Evolutionary conservation across 2,329 filamentous ascomycete genomes (phyloP), one percentile per base, ranked within the genome.

Genomic region (Stemphylium beticola): DNA sequence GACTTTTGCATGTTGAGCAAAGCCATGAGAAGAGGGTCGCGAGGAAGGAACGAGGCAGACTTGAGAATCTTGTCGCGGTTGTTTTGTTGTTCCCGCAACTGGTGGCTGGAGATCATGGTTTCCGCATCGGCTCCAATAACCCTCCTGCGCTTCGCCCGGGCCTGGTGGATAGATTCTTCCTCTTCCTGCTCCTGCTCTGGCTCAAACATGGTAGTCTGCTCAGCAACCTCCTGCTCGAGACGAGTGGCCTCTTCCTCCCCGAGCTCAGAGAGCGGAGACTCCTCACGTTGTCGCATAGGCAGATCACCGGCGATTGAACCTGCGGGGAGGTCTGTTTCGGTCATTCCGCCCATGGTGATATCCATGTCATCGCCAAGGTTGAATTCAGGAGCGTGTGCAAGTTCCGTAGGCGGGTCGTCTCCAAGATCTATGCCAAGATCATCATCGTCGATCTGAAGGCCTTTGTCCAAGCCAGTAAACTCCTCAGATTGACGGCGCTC

Each of bases 1-100:
- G 85, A 92, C 78, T 90, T 92, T 75, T 97, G 95, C 84, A 97
- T 89, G 66, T 93, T 91, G 81, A 96, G 89, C 18, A 99, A 80
- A 31, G 92, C 91, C 26, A 98, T 83, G 12, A 98, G 82, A 49
- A 93, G 87, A 1, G 93, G 91, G 64, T 99, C 92, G 34, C 91
- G 87, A 1, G 93, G 92, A 39, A 99, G 81, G 76, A 96, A 96
- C 0, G 87, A 87, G 6, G 90, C 87, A 1, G 89, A 85, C 76
- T 90, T 93, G 53, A 96, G 82, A 58, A 98, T 98, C 67, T 89
- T 91, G 40, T 91, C 89, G 61, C 90, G 89, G 72, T 96, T 91
- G 53, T 87, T 83, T 73, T 96, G 92, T 73, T 96, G 92, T 61
- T 90, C 87, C 73, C 91, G 92, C 77, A 99, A 92, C 62, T 93